Base-by-base conservation (phyloP, 2,329 filamentous ascomycete genomes). In the Cladosporium colombiae region DNA sequence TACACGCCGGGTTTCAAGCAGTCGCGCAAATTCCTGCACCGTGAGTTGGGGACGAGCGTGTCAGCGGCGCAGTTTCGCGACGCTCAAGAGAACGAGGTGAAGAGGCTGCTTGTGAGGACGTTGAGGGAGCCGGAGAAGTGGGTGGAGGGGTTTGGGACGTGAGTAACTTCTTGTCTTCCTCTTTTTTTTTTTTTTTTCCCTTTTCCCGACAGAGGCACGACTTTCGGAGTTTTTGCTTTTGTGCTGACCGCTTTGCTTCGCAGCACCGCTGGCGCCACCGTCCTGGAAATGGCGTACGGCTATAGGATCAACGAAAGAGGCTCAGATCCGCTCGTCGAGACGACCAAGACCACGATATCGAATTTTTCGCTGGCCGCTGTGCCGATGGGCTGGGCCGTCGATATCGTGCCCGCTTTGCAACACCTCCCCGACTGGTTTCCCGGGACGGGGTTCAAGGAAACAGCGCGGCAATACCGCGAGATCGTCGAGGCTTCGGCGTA, bases 351-450 rank as follows among this genome's bases (percentile, higher is more conserved):
- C 14, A 37, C 14, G 18, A 37, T 40, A 14, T 25, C n/a, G 33
- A 21, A 58, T 18, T 35, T 58, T 21, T 40, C 55, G 33, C n/a
- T 25, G 3, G 55, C 55, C n/a, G 29, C 31, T 40, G 55, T 58
- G 16, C 55, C 55, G 10, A 37, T 35, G 29, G 31, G n/a, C 5
- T 58, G 33, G 55, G 55, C 58, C 7, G 81, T 85, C 3, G 82
- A 84, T 64, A 71, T 80, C 0, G 67, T 84, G 1, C 82, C 82
- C 1, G 77, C 77, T 46, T 68, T 80, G 76, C 69, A 76, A 73
- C 74, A 80, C 65, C 50, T 83, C 0, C 82, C 82, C 0, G 73
- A 79, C 2, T 81, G 81, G 78, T 70, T 81, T 25, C 82, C 81
- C 1, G 82, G 82, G 0, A 75, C 79, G 18, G 70, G 71, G 5